Evolutionary conservation across 208 protist species (phyloP).

Genomic region (Herpetomonas samuelpessoai): DNA sequence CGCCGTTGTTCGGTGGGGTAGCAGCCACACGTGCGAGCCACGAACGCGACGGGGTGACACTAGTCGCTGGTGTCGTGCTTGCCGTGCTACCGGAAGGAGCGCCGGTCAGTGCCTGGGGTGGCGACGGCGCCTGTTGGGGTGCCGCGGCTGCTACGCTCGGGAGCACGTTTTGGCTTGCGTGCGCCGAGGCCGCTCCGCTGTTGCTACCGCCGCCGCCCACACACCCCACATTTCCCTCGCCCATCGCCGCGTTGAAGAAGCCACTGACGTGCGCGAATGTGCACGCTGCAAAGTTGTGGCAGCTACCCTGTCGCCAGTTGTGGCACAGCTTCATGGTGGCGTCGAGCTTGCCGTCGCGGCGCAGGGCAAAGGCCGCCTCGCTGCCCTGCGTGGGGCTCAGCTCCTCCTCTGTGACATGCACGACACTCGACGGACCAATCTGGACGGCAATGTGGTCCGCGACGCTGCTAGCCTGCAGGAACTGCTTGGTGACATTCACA

Average conservation of each 20-base stretch:
- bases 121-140: not conserved
- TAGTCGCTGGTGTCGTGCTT: too few relatives aligned
- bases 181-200: not conserved
- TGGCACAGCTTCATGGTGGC: constrained; percentile 61
- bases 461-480: constrained; percentile 53
- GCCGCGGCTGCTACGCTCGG: not conserved
- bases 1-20: not conserved
- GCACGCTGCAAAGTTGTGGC: constrained; percentile 74
- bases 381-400: constrained; percentile 79
- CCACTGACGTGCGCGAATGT: constrained; percentile 59
- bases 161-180: constrained; percentile 1
- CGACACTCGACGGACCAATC: constrained; percentile 25
- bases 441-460: constrained; percentile 65
- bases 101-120: not conserved
- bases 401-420: constrained; percentile 63
- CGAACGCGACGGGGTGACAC: not conserved
- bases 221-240: not conserved
- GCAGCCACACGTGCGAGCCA: not conserved
- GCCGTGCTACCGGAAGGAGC: not conserved
- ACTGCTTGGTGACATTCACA: constrained; percentile 78
- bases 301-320: constrained; percentile 72
- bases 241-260: constrained; percentile 41
- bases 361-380: constrained; percentile 60
- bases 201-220: not conserved
- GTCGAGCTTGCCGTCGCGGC: constrained; percentile 64